Evolutionary conservation across 805 yeast genomes (phyloP).

Genomic region (Metschnikowia similis): DNA sequence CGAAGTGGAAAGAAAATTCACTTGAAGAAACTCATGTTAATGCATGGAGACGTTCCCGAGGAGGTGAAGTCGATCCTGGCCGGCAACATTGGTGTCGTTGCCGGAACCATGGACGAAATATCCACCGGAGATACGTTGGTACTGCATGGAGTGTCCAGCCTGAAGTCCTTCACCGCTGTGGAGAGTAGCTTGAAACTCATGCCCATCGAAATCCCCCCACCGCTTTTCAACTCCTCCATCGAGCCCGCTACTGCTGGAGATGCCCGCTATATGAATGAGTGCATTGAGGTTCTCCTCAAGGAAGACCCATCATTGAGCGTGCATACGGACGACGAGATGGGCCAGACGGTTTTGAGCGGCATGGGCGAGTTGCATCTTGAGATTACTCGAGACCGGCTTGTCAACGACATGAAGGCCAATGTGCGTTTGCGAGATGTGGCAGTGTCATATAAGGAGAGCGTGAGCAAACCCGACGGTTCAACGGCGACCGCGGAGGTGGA

Average conservation of each 20-base stretch:
- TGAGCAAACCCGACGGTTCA: conserved; percentile 19
- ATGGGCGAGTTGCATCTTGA: conserved; percentile 98
- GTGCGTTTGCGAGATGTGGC: conserved; percentile 77
- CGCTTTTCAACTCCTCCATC: conserved; percentile 81
- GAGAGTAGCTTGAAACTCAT: conserved; percentile 49
- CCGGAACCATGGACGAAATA: conserved; percentile 63
- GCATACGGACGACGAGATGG: conserved; percentile 74
- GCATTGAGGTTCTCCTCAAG: conserved; percentile 59
- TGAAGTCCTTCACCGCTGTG: conserved; percentile 36
- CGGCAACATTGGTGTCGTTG: conserved; percentile 91
- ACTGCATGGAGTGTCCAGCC: conserved; percentile 47
- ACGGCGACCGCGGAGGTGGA: conserved; percentile 18
- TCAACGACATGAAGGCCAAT: conserved; percentile 79
- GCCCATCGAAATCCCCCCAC: conserved; percentile 86
- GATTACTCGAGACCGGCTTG: conserved; percentile 72
- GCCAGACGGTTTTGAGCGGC: conserved; percentile 85
- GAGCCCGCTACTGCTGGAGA: conserved; percentile 86
- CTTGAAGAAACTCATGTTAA: conserved; percentile 64
- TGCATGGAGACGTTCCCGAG: conserved; percentile 86
- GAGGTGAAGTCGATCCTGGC: conserved; percentile 59
- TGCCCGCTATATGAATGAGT: conserved; percentile 63
- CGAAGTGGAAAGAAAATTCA: conserved; percentile 63
- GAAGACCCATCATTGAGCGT: conserved; percentile 89
- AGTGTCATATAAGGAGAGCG: conserved; percentile 84
- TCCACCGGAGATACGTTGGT: conserved; percentile 90